phyloP scores from a whole-genome alignment of 2,329 filamentous ascomycete species.

The Parascedosporium putredinis region DNA sequence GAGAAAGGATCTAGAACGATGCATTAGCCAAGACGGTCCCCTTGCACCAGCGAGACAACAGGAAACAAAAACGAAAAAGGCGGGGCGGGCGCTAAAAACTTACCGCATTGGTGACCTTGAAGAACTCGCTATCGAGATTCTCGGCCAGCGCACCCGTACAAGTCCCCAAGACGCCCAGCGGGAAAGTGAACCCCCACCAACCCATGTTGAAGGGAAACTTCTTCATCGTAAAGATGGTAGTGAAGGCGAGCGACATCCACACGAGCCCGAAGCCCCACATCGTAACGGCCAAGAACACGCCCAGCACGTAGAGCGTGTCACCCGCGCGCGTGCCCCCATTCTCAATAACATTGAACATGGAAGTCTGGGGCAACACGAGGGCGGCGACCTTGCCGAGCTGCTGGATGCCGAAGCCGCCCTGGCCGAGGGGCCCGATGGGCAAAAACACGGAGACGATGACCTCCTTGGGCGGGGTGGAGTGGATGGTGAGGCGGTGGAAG shows the following conservation, averaged over 20 bases:
- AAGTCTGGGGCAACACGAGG: conserved; percentile 26
- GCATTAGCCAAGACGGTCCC: too few species aligned
- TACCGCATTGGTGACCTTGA: conserved; percentile 29
- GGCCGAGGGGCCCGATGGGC: conserved; percentile 55
- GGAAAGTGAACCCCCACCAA: conserved; percentile 39
- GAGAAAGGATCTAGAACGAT: conserved; percentile 28
- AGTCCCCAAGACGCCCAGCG: conserved; percentile 32
- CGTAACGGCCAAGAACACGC: conserved; percentile 33
- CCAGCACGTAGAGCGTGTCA: conserved; percentile 46
- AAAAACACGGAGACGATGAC: conserved; percentile 59
- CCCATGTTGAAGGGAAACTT: conserved; percentile 35
- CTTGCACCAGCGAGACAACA: too few species aligned
- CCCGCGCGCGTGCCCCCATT: conserved; percentile 24
- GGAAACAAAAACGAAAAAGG: too few species aligned
- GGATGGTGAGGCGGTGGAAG: conserved; percentile 56
- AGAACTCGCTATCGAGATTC: conserved; percentile 32
- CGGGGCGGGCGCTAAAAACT: too few species aligned
- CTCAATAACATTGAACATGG: conserved; percentile 30
- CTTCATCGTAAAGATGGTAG: conserved; percentile 28
- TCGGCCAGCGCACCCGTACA: conserved; percentile 28
- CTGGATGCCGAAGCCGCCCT: conserved; percentile 51
- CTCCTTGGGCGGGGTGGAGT: conserved; percentile 56
- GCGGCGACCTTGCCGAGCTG: conserved; percentile 39
- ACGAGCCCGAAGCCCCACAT: conserved; percentile 35
- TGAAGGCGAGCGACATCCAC: conserved; percentile 32